Evolutionary conservation across 2,329 filamentous ascomycete genomes (phyloP), one percentile per base, ranked within the genome.

Genomic region (Aspergillus pseudoterreus): DNA sequence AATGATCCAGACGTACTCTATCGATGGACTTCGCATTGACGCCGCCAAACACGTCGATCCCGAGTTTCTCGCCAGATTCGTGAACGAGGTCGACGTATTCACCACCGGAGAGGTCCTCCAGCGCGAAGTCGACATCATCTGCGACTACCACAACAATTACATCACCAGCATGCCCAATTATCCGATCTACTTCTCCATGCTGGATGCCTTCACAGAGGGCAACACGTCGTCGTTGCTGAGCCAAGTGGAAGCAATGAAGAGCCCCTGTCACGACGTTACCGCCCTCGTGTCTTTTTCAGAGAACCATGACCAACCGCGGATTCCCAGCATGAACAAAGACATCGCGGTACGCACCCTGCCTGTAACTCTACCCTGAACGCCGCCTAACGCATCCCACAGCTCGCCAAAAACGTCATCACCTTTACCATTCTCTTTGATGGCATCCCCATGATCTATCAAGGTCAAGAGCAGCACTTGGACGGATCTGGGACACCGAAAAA

Each of bases 401-500:
- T 84, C 2, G 78, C 82, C 43, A 81, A 82, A 65, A 87, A 87
- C 58, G 75, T 80, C 4, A 72, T 86, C 38, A 75, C 82, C 0
- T 86, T 82, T 60, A 80, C 79, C n/a, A 76, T 87, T 27, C 76
- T 87, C 15, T 62, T 65, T 30, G 67, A 84, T 49, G 84, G 84
- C 17, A 81, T 86, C 36, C 83, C 83, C 1, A 82, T 85, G 50
- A 75, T 86, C 32, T 87, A 86, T 67, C 78, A 85, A 57, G 84
- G 84, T 24, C 81, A 84, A 54, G 84, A 87, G 66, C 84, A 87
- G 60, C 81, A 79, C 53, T n/a, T 42, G 6, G 17, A 42, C 14
- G 83, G 78, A 63, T 64, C 71, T 2, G 78, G 78, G 19, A 74
- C 73, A 43, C 80, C 80, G 8, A 69, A 75, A 0, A 75, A 73